Base-by-base conservation (phyloP, 371 early-diverging fungal genomes). In the Mucor velutinosus region DNA sequence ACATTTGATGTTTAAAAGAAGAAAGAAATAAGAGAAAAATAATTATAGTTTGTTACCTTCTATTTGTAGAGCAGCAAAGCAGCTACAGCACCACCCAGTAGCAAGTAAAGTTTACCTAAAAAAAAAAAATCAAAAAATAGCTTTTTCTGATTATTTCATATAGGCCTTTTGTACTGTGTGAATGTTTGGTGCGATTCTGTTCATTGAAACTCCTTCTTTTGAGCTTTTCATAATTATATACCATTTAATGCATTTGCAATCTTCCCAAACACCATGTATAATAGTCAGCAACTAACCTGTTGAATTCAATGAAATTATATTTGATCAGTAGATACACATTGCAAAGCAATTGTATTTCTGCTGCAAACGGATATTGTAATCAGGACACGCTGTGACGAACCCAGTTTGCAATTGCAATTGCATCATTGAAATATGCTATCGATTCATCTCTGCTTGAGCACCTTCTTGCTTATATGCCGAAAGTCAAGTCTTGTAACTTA, bases 11-110 rank as follows among this genome's bases (percentile, higher is more conserved):
- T 33, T 60, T 14, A 41, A 41, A 60, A 39, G 39, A 35, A 35
- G 41, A 60, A 60, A 60, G 60, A 39, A 60, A 60, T 17, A 37
- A 23, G 25, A 60, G 58, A 39, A 35, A 39, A 60, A 56, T 7
- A 56, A 30, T 37, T 15, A 32, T 32, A 19, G n/a, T 33, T 29
- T 33, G 11, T 33, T 57, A 12, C 21, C 12, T 57, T 57, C 33
- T 57, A 32, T 57, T 57, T 57, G 53, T 27, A 53, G 14, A 53
- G 53, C 53, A 53, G 53, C 53, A 25, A 25, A 53, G 53, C 53
- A 25, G 12, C 53, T 33, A 41, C 15, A 41, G 17, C 41, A 12
- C 37, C 12, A 35, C 37, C 37, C 41, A 41, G 41, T 17, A 41
- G 41, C 53, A 53, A 53, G 53, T 53, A 53, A 53, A 53, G 27